Evolutionary conservation across 345 rosid genomes (phyloP).

Genomic region (Turritis glabra): DNA sequence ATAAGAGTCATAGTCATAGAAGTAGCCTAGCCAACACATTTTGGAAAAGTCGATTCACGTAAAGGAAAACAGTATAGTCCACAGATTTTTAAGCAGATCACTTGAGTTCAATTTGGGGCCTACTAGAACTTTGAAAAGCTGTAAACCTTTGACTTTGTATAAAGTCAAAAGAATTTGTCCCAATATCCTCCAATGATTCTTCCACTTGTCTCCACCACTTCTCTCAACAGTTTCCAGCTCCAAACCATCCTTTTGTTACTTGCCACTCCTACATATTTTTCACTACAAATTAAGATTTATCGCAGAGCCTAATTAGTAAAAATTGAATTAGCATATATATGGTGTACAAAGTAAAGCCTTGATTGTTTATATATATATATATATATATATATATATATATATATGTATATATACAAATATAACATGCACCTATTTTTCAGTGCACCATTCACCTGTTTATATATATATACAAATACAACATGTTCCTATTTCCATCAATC

Average conservation of each 20-base stretch:
- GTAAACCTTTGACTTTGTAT: slow-evolving; percentile 11
- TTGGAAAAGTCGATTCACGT: slow-evolving; percentile 1
- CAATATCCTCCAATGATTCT: slow-evolving; percentile 11
- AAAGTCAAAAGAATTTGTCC: slow-evolving; percentile 20
- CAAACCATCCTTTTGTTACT: neutral
- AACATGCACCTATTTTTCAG: no score
- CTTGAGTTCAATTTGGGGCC: slow-evolving; percentile 17
- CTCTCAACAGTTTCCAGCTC: neutral
- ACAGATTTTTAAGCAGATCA: slow-evolving; percentile 9
- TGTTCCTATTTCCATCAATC: no score
- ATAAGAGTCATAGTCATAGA: neutral
- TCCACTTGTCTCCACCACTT: slow-evolving; percentile 19
- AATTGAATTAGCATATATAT: no score
- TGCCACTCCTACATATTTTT: neutral
- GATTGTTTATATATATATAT: no score
- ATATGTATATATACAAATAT: no score
- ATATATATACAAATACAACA: no score
- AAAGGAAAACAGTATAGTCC: neutral
- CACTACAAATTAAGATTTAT: neutral
- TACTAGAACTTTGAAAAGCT: neutral
- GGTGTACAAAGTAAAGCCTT: no score
- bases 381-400: no score
- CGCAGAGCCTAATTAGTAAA: neutral
- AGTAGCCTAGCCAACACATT: neutral
- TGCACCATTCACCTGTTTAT: no score